phyloP scores from a whole-genome alignment of 208 protist genomes.

The Acanthamoeba quina region DNA sequence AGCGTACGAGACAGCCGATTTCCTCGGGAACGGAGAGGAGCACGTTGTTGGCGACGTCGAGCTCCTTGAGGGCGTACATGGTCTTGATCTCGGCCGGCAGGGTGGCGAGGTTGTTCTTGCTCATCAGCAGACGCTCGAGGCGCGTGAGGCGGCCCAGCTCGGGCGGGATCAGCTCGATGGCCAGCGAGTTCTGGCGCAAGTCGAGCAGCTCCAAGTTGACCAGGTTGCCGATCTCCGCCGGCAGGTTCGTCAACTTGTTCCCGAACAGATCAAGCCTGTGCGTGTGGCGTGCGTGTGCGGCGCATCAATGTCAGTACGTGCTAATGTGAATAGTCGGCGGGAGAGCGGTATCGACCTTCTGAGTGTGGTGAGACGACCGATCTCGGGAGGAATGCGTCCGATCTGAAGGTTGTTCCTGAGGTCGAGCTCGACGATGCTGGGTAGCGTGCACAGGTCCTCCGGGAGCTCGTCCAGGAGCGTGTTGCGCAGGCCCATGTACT shows the following conservation, averaged over 20 bases:
- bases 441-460: constrained; percentile 73
- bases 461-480: constrained; percentile 79
- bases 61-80: constrained; percentile 63
- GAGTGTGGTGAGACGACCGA: constrained; percentile 80
- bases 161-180: constrained; percentile 60
- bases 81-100: constrained; percentile 73
- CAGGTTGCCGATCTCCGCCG: constrained; percentile 79
- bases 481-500: constrained; percentile 80
- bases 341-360: neutral
- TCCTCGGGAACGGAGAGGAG: constrained; percentile 49
- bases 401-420: constrained; percentile 84
- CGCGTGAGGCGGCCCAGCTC: constrained; percentile 62
- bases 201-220: constrained; percentile 71
- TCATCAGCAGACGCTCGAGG: constrained; percentile 54
- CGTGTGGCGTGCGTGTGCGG: neutral
- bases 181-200: constrained; percentile 67
- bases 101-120: constrained; percentile 72
- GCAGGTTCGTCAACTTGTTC: constrained; percentile 79
- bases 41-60: constrained; percentile 67
- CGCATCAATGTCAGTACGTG: neutral
- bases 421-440: constrained; percentile 81
- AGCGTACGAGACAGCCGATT: constrained; percentile 64
- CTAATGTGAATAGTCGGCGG: neutral
- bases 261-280: constrained; percentile 75
- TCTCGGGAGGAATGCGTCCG: constrained; percentile 81